Base-by-base conservation (phyloP, 495 filamentous ascomycete species). In the Trichoderma virens region DNA sequence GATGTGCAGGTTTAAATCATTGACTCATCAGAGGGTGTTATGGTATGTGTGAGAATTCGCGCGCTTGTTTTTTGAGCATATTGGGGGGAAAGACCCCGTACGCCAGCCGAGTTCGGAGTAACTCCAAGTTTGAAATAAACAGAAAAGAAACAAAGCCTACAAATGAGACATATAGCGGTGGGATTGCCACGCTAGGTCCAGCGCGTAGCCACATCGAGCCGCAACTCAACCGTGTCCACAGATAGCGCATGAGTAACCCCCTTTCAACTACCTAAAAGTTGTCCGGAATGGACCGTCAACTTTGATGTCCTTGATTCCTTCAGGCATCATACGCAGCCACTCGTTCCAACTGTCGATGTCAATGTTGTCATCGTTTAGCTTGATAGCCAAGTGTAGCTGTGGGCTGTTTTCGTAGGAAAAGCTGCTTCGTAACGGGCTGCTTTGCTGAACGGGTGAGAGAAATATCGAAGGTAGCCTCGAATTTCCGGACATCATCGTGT, bases 261-360 rank as follows among this genome's bases (percentile, higher is more conserved):
- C 32, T 11, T 11, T 35, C 32, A 35, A 30, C 25, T 56, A 56
- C 25, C 51, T 56, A 23, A 56, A 56, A 8, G 51, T 28, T 1
- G 62, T 18, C 13, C 71, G 71, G 65, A 73, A 77, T 62, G 78
- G 78, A 38, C 77, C 73, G 28, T 81, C 77, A 60, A 79, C 74
- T 69, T 75, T 78, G 31, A 78, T 72, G 56, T 80, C 79, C 66
- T 64, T 71, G 70, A 81, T 74, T n/a, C 75, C 77, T 65, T 75
- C 76, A 34, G 79, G 79, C 75, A 81, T 78, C 65, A 71, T 74
- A n/a, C 79, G 75, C 62, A 81, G 70, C 76, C 78, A 81, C 67
- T 81, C 79, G 62, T 73, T 70, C 79, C 78, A 80, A 63, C 66
- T 74, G 39, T 80, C 79, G 41, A 73, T 60, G 65, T 73, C 74